Evolutionary conservation across 2,329 filamentous ascomycete species (phyloP).

Genomic region (Clathrospora elynae): DNA sequence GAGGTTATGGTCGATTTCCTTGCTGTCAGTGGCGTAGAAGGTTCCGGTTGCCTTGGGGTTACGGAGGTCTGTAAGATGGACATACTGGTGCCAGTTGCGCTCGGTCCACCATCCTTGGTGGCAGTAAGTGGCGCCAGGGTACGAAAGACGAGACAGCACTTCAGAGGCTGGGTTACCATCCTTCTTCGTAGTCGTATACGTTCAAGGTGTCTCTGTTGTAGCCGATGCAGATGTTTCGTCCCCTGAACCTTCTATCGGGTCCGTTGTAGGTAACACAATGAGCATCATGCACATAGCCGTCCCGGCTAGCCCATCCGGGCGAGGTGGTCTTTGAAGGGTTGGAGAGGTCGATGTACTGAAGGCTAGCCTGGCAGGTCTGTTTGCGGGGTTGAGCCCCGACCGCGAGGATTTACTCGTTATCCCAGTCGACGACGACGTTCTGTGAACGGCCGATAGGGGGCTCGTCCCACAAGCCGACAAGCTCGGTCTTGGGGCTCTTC

Average conservation of each 20-base stretch:
- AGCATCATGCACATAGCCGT: conserved; percentile 66
- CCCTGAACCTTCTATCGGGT: conserved; percentile 55
- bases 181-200: conserved; percentile 60
- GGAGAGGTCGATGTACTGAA: conserved; percentile 64
- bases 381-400: conserved; percentile 43
- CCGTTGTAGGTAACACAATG: conserved; percentile 63
- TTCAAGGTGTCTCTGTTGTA: conserved; percentile 61
- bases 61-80: conserved; percentile 41
- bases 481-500: conserved; percentile 35
- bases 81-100: conserved; percentile 41
- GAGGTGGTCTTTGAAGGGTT: conserved; percentile 59
- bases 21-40: conserved; percentile 48
- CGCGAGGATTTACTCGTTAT: conserved; percentile 41
- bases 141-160: conserved; percentile 60
- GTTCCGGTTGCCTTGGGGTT: conserved; percentile 48
- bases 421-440: conserved; percentile 46
- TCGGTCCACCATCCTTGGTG: conserved; percentile 63
- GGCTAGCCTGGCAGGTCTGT: conserved; percentile 55
- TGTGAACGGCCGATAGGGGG: conserved; percentile 46
- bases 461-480: conserved; percentile 33
- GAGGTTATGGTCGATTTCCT: conserved; percentile 53
- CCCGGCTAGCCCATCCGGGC: conserved; percentile 58
- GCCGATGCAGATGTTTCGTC: conserved; percentile 61
- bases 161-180: conserved; percentile 60
- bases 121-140: conserved; percentile 61